phyloP scores from a whole-genome alignment of 805 yeast species.

The Dipodascopsis uninucleata region DNA sequence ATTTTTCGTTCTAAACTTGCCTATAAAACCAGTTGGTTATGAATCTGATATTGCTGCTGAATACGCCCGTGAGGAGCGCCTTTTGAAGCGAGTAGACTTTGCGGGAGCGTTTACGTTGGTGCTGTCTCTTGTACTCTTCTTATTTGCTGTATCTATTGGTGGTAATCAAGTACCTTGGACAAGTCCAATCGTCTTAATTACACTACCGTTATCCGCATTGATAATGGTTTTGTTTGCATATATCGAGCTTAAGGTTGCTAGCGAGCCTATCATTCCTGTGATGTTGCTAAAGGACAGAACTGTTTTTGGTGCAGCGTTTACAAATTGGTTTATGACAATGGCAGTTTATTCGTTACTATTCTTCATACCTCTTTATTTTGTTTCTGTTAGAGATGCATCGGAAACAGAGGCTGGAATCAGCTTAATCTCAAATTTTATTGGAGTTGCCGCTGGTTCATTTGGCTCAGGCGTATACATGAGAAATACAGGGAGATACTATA shows the following conservation, averaged over 20 bases:
- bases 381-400: constrained; percentile 50
- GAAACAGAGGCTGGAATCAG: constrained; percentile 58
- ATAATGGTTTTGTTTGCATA: constrained; percentile 44
- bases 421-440: constrained; percentile 53
- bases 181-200: constrained; percentile 40
- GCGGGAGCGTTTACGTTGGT: constrained; percentile 62
- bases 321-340: constrained; percentile 73
- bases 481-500: constrained; percentile 47
- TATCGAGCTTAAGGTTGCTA: constrained; percentile 50
- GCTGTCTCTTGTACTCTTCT: constrained; percentile 50
- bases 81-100: constrained; percentile 58
- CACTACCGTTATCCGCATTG: constrained; percentile 38
- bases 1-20: constrained; percentile 52
- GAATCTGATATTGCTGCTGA: constrained; percentile 8
- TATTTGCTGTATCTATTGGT: constrained; percentile 67
- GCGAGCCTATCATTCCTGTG: constrained; percentile 67
- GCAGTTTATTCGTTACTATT: constrained; percentile 60
- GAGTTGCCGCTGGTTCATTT: constrained; percentile 66
- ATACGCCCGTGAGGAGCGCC: constrained; percentile 12
- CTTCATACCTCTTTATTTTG: constrained; percentile 69
- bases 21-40: constrained; percentile 39
- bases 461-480: constrained; percentile 65
- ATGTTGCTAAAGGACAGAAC: constrained; percentile 56
- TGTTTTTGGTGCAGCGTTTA: constrained; percentile 58
- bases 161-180: constrained; percentile 54